Evolutionary conservation across 1,284 basidiomycete species (phyloP).

Genomic region (Ganoderma meredithae): DNA sequence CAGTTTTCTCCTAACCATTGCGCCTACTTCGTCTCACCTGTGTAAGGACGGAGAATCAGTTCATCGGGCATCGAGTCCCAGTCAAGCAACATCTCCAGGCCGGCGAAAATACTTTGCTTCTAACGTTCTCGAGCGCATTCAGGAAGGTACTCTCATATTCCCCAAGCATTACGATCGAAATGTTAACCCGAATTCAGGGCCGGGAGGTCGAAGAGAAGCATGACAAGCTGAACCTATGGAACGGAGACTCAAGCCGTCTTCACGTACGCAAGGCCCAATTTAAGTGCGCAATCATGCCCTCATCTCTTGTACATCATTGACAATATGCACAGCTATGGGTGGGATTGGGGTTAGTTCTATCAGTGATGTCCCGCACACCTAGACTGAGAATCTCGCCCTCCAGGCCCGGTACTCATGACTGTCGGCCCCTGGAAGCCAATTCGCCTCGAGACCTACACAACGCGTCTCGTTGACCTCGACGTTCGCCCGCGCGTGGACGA

Average conservation of each 20-base stretch:
- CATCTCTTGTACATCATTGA: background rate
- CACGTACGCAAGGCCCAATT: slow-evolving; percentile 92
- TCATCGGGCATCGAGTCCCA: slow-evolving; percentile 69
- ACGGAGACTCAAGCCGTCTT: slow-evolving; percentile 86
- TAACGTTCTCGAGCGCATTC: slow-evolving; percentile 82
- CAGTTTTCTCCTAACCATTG: slow-evolving; percentile 32
- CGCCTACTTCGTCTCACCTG: background rate
- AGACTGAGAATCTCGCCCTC: slow-evolving; percentile 10
- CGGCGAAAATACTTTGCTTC: slow-evolving; percentile 71
- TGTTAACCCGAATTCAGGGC: slow-evolving; percentile 51
- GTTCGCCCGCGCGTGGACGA: slow-evolving; percentile 62
- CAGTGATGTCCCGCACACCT: background rate
- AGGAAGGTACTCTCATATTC: slow-evolving; percentile 55
- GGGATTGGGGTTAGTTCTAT: slow-evolving; percentile 79
- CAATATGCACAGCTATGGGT: slow-evolving; percentile 65
- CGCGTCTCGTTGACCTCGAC: slow-evolving; percentile 70
- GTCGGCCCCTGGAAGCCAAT: slow-evolving; percentile 85
- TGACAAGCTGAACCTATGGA: slow-evolving; percentile 75
- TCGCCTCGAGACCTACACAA: slow-evolving; percentile 69
- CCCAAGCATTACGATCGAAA: too few species aligned
- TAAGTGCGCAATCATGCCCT: slow-evolving; percentile 53
- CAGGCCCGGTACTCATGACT: slow-evolving; percentile 79
- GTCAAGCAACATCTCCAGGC: slow-evolving; percentile 61
- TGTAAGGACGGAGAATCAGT: slow-evolving; percentile 77
- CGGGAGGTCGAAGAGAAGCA: slow-evolving; percentile 69